A percentile compares a stretch with the other conserved stretches of the same genome.
These are phyloP conservation scores for Salvia splendens DNA, from an alignment of 257 asterid genomes.

Conservation along the genomic window DNA sequence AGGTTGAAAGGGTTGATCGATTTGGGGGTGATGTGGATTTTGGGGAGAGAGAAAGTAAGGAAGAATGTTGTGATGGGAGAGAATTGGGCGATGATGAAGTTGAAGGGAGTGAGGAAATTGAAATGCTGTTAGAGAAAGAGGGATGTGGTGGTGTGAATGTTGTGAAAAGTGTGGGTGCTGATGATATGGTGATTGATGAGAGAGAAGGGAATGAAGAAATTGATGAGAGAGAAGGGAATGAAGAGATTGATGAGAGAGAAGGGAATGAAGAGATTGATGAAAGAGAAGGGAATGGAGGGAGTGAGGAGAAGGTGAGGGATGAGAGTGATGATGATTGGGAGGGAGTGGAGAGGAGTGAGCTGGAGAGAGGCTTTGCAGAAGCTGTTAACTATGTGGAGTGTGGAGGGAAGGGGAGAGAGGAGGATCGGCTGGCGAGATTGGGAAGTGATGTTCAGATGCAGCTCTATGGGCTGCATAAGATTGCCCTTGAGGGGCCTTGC, in stretches of 20 bases:
- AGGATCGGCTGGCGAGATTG: conserved; percentile 42
- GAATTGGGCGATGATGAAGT: conserved; percentile 22
- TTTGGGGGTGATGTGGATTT: conserved; percentile 30
- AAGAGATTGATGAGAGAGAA: too few relatives aligned
- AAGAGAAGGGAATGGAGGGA: conserved; percentile 29
- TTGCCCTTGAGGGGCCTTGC: conserved; percentile 90
- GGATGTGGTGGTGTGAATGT: conserved; percentile 28
- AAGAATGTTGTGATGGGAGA: conserved; percentile 23
- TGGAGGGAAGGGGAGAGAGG: conserved; percentile 42
- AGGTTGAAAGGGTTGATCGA: conserved; percentile 32
- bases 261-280: too few relatives aligned
- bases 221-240: too few relatives aligned
- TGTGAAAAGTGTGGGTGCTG: conserved; percentile 19
- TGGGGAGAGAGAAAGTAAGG: conserved; percentile 17
- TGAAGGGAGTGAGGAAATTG: conserved; percentile 24
- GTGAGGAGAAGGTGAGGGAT: conserved; percentile 18
- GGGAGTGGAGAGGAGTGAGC: conserved; percentile 85
- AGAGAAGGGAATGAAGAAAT: not conserved
- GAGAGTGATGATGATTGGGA: conserved; percentile 79
- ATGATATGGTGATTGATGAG: conserved; percentile 28
- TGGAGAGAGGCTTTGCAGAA: conserved; percentile 72
- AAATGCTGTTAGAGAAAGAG: conserved; percentile 31
- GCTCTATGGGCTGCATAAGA: conserved; percentile 74
- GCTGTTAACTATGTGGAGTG: conserved; percentile 72
- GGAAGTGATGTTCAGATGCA: conserved; percentile 61